Evolutionary conservation across 805 yeast species (phyloP).

Genomic region (Candida verbasci): DNA sequence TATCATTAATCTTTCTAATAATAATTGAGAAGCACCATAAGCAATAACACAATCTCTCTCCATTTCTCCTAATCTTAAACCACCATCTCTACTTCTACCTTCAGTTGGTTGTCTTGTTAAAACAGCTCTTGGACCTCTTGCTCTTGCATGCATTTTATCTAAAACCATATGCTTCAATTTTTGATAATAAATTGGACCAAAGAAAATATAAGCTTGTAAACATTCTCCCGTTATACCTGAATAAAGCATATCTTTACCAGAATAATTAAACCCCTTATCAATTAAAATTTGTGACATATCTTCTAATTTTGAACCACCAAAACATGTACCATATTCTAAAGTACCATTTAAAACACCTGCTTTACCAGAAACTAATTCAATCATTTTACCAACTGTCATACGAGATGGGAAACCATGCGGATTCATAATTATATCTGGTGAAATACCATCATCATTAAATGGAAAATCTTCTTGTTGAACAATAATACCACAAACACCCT

Average conservation of each 20-base stretch:
- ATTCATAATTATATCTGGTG: constrained; percentile 96
- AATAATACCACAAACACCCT: constrained; percentile 98
- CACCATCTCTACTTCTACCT: constrained; percentile 99
- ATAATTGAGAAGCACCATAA: constrained; percentile 93
- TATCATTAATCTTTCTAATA: constrained; percentile 90
- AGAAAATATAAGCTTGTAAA: constrained; percentile 94
- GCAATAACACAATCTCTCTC: constrained; percentile 99
- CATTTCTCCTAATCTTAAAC: constrained; percentile 98
- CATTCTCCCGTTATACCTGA: constrained; percentile 98
- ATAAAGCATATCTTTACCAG: constrained; percentile 96
- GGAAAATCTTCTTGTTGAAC: constrained; percentile 97
- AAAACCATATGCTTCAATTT: constrained; percentile 98
- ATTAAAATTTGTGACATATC: constrained; percentile 91
- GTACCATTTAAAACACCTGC: constrained; percentile 94
- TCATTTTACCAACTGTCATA: constrained; percentile 99
- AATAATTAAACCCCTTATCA: constrained; percentile 87
- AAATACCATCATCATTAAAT: constrained; percentile 85
- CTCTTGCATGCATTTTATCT: constrained; percentile 99
- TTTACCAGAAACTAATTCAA: constrained; percentile 92
- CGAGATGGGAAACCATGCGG: constrained; percentile 99
- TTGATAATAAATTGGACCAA: constrained; percentile 97
- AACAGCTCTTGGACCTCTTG: constrained; percentile 98
- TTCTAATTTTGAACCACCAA: constrained; percentile 94
- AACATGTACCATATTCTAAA: constrained; percentile 94
- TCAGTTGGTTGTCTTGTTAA: constrained; percentile 97